These are phyloP conservation scores for Hyphopichia buzzinii DNA, from an alignment of 1,139 yeast species.

Conservation along the genomic window DNA sequence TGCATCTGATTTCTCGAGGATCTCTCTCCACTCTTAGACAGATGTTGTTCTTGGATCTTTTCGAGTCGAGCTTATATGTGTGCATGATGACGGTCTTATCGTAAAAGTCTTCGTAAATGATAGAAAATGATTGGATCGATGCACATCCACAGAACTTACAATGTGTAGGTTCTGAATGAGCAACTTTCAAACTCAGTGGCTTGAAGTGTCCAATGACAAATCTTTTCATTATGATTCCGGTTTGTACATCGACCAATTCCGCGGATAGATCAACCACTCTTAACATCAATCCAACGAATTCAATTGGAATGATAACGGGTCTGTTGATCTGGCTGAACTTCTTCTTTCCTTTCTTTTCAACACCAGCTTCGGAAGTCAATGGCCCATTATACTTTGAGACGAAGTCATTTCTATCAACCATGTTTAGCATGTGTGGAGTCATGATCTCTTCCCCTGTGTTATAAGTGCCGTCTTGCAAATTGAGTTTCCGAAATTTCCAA, in stretches of 20 bases:
- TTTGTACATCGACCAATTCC: slow-evolving; percentile 71
- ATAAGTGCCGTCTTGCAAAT: slow-evolving; percentile 46
- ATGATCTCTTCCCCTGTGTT: slow-evolving; percentile 31
- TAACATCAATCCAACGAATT: slow-evolving; percentile 71
- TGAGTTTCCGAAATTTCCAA: slow-evolving; percentile 59
- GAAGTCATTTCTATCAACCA: slow-evolving; percentile 16
- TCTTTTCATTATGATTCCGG: slow-evolving; percentile 62
- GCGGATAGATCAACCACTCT: slow-evolving; percentile 54
- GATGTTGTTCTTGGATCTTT: slow-evolving; percentile 73
- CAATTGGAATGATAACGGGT: slow-evolving; percentile 44
- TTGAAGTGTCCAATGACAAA: slow-evolving; percentile 63
- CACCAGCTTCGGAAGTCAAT: not conserved
- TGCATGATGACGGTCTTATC: slow-evolving; percentile 64
- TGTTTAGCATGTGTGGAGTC: slow-evolving; percentile 31
- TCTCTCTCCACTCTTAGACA: slow-evolving; percentile 90
- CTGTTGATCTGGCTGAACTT: slow-evolving; percentile 17
- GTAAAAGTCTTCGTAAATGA: slow-evolving; percentile 65
- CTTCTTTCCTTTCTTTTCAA: not conserved
- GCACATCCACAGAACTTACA: slow-evolving; percentile 92
- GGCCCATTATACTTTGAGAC: slow-evolving; percentile 9
- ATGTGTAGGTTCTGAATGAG: slow-evolving; percentile 83
- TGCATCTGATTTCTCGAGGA: slow-evolving; percentile 84
- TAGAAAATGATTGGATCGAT: slow-evolving; percentile 67
- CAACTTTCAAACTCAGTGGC: slow-evolving; percentile 58
- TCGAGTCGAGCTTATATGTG: slow-evolving; percentile 62